Conservation (phyloP, 768 basidiomycete genomes). For the Termitomyces sp. region DNA sequence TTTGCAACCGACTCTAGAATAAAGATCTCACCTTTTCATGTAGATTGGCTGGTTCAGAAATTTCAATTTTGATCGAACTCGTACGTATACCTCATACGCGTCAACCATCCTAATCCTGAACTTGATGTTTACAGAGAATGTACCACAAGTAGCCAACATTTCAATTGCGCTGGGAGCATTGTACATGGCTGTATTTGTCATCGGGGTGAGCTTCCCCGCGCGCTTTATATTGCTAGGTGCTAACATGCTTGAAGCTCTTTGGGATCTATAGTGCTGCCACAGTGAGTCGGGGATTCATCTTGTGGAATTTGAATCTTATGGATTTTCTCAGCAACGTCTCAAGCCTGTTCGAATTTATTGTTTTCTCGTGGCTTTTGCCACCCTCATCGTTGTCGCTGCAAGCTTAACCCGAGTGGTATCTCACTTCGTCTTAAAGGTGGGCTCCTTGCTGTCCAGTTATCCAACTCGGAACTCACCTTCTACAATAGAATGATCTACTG, state of each 20-base stretch:
- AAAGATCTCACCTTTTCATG: neutral
- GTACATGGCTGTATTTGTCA: conserved; percentile 45
- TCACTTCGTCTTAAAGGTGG: conserved; percentile 69
- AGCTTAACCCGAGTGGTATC: conserved; percentile 54
- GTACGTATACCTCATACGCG: conserved; percentile 33
- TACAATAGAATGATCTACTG: conserved; percentile 52
- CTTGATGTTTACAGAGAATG: conserved; percentile 27
- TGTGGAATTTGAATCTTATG: neutral
- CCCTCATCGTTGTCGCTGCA: conserved; percentile 46
- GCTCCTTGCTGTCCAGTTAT: conserved; percentile 1
- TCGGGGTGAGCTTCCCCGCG: conserved; percentile 34
- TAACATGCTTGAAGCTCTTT: conserved; percentile 27
- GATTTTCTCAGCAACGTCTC: conserved; percentile 46
- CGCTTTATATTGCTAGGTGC: neutral
- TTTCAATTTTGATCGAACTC: conserved; percentile 39
- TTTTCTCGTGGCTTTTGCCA: conserved; percentile 41
- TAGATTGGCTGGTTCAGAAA: conserved; percentile 65
- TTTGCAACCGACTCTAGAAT: neutral
- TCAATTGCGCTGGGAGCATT: conserved; percentile 59
- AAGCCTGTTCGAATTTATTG: conserved; percentile 54
- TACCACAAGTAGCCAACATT: conserved; percentile 45
- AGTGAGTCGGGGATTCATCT: conserved; percentile 36
- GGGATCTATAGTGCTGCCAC: conserved; percentile 48
- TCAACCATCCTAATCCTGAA: neutral
- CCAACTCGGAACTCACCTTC: neutral